Evolutionary conservation across 2,329 filamentous ascomycete genomes (phyloP).

Genomic region (Sarocladium kiliense): DNA sequence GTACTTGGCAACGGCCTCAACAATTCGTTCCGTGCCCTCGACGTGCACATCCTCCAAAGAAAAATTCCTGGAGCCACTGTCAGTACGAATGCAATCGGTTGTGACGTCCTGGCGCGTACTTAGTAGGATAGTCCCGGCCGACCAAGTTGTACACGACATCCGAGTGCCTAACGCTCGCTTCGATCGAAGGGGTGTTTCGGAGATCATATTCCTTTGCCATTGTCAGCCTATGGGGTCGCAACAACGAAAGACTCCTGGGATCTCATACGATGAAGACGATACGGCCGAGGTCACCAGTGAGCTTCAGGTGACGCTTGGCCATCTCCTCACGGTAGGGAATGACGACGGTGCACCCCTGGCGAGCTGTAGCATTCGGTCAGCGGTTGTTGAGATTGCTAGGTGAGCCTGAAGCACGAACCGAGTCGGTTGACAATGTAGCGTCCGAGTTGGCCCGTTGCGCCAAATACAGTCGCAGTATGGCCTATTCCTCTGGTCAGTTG

Average conservation of each 20-base stretch:
- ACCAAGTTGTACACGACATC: conserved; percentile 97
- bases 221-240: conserved; percentile 12
- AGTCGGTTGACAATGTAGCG: conserved; percentile 97
- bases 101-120: conserved; percentile 50
- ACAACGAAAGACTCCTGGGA: conserved; percentile 10
- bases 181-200: conserved; percentile 89
- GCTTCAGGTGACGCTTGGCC: conserved; percentile 93
- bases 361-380: conserved; percentile 51
- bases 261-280: conserved; percentile 75
- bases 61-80: conserved; percentile 70
- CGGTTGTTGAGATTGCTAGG: background rate
- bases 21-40: conserved; percentile 87
- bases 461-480: conserved; percentile 95
- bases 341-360: conserved; percentile 90
- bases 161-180: conserved; percentile 93
- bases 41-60: conserved; percentile 87
- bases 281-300: conserved; percentile 88
- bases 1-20: conserved; percentile 92
- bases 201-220: conserved; percentile 78
- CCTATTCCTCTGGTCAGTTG: conserved; percentile 46
- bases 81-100: conserved; percentile 13
- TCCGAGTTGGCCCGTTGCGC: conserved; percentile 91
- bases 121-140: conserved; percentile 92
- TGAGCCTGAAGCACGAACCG: conserved; percentile 40
- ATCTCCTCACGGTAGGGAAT: conserved; percentile 95